Conservation (phyloP, 495 filamentous ascomycete species). For the Xylaria telfairii region DNA sequence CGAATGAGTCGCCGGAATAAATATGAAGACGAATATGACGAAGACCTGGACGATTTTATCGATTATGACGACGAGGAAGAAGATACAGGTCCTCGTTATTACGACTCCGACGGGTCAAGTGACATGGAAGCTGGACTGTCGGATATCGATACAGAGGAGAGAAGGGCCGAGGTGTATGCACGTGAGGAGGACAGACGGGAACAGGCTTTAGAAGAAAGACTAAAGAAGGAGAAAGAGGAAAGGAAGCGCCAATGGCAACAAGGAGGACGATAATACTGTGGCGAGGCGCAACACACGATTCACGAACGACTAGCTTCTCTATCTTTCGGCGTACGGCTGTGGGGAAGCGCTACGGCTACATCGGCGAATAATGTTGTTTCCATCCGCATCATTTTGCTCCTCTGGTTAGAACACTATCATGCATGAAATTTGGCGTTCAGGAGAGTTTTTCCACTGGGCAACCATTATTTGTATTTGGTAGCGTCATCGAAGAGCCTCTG, state of each 20-base stretch:
- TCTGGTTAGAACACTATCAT: conserved; percentile 16
- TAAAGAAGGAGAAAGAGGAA: conserved; percentile 55
- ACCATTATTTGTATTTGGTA: conserved; percentile 19
- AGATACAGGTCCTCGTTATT: conserved; percentile 47
- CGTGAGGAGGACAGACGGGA: conserved; percentile 59
- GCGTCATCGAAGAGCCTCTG: conserved; percentile 6
- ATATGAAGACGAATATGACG: conserved; percentile 62
- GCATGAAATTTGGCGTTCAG: conserved; percentile 27
- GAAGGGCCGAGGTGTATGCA: conserved; percentile 52
- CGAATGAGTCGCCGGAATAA: conserved; percentile 45
- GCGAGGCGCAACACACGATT: conserved; percentile 19
- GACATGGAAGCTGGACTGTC: conserved; percentile 69
- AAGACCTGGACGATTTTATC: conserved; percentile 58
- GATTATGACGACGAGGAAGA: conserved; percentile 61
- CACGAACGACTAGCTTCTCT: conserved; percentile 23
- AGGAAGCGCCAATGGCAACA: conserved; percentile 39
- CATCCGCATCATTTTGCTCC: conserved; percentile 12
- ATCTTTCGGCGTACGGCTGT: conserved; percentile 26
- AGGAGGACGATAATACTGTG: conserved; percentile 30
- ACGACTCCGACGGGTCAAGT: conserved; percentile 57
- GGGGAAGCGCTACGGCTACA: conserved; percentile 14
- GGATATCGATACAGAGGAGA: conserved; percentile 66
- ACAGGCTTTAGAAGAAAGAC: conserved; percentile 49
- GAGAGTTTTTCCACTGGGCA: conserved; percentile 26
- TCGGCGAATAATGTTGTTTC: conserved; percentile 5